phyloP scores from a whole-genome alignment of 352 stramenopile species.

The Pythium monospermum region DNA sequence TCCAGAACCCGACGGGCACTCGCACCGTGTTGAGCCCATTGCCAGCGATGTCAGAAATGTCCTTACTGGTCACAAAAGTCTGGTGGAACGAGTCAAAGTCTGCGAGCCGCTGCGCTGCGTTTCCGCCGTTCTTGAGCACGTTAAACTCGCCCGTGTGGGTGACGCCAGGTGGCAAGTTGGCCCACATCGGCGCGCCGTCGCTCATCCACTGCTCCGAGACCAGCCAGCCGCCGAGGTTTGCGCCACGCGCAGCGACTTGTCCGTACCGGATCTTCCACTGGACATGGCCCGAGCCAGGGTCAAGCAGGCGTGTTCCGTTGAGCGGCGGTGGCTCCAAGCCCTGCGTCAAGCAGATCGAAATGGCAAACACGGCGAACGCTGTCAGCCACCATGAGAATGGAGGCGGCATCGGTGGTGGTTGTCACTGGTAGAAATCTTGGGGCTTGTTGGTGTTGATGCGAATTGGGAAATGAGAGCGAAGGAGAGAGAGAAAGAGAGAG shows the following conservation, averaged over 20 bases:
- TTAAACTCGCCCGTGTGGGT: conserved; percentile 15
- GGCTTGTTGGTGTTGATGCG: too few species aligned
- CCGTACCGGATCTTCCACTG: conserved; percentile 13
- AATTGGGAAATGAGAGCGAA: too few species aligned
- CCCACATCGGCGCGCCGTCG: conserved; percentile 9
- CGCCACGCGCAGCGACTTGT: conserved; percentile 8
- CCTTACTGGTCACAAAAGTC: conserved; percentile 55
- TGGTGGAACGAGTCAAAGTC: conserved; percentile 42
- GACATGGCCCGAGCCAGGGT: conserved; percentile 12
- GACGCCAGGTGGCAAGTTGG: background rate
- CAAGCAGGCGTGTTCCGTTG: too few species aligned
- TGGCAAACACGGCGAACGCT: too few species aligned
- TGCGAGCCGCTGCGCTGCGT: conserved; percentile 7
- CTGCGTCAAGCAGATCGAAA: too few species aligned
- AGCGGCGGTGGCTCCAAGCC: too few species aligned
- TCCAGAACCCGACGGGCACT: conserved; percentile 72
- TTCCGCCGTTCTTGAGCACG: conserved; percentile 12
- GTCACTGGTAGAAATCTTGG: too few species aligned
- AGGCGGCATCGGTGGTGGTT: too few species aligned
- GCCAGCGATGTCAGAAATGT: conserved; percentile 47
- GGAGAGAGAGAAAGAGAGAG: too few species aligned
- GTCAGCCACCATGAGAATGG: too few species aligned
- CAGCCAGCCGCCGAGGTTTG: conserved; percentile 29
- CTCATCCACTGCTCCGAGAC: conserved; percentile 28
- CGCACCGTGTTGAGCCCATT: conserved; percentile 69